Base-by-base conservation (phyloP, 1,139 yeast genomes). In the Groenewaldozyma auringiensis region DNA sequence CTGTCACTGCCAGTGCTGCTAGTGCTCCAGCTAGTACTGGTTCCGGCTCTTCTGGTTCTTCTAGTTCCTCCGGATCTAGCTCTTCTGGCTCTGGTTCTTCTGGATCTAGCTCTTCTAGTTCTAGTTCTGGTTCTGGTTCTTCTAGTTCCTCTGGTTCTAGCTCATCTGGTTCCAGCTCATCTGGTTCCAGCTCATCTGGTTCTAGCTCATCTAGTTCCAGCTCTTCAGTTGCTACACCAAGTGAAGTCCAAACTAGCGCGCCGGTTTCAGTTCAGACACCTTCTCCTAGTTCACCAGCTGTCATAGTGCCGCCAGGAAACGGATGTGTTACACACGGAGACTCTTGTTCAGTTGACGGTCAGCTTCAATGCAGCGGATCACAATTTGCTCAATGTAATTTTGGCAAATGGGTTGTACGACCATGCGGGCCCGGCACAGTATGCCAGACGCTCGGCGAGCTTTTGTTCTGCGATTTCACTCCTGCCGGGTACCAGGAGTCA, bases 391-490 rank as follows among this genome's bases (percentile, higher is more conserved):
- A 73, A 36, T 77, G 81, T 58, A 65, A 70, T 50, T 64, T 62
- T 52, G 77, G 78, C 18, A 48, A 58, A 17, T 78, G 82, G 81
- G 75, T 72, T 18, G 58, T 55, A 18, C 66, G 68, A 53, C 63
- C 61, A 17, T 78, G 83, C 62, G 72, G 79, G 4, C 59, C 70
- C 2, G 79, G 79, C 37, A 75, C 81, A 2, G 68, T 75, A 1
- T 77, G 82, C 62, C 73, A 46, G 27, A 41, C 51, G 9, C 33
- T 42, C 17, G 44, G 47, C 9, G 34, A 44, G 6, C 36, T 41
- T 2, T 44, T 49, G 6, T 48, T 43, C 39, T 50, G 53, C 29
- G 51, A 46, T 37, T 50, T 25, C 36, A 21, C 29, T 4, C 37
- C 34, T 2, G 21, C 21, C 8, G 47, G 34, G 4, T 29, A 37